Conservation (phyloP, 2,329 filamentous ascomycete species). For the Colletotrichum sp. region DNA sequence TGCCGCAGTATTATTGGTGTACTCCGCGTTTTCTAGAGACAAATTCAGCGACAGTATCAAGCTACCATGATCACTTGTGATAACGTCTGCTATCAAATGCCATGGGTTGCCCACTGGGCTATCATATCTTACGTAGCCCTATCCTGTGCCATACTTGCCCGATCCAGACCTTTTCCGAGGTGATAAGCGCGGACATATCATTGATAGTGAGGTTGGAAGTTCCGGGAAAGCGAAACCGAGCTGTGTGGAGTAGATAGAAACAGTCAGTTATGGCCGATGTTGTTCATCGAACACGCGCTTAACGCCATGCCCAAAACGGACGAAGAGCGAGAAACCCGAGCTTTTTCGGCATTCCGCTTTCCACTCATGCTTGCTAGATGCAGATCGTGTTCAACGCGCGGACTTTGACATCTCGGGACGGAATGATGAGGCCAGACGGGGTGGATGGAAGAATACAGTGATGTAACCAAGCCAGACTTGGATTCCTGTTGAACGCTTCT, state of each 20-base stretch:
- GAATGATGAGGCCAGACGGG: background rate
- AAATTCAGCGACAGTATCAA: background rate
- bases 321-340: background rate
- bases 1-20: background rate
- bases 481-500: background rate
- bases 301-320: background rate
- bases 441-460: background rate
- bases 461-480: background rate
- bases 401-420: background rate
- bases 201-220: background rate
- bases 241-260: background rate
- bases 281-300: background rate
- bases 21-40: background rate
- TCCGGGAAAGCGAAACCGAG: background rate
- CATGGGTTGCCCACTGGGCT: background rate
- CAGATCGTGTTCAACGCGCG: accelerated
- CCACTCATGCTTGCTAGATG: accelerated
- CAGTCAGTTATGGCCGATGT: background rate
- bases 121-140: background rate
- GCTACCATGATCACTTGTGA: background rate
- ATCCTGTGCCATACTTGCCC: background rate
- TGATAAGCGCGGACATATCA: background rate
- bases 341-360: background rate
- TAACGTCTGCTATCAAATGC: background rate
- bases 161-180: background rate